These are phyloP conservation scores for Saccharomycopsis crataegensis DNA, from an alignment of 1,139 yeast genomes.

Conservation along the genomic window DNA sequence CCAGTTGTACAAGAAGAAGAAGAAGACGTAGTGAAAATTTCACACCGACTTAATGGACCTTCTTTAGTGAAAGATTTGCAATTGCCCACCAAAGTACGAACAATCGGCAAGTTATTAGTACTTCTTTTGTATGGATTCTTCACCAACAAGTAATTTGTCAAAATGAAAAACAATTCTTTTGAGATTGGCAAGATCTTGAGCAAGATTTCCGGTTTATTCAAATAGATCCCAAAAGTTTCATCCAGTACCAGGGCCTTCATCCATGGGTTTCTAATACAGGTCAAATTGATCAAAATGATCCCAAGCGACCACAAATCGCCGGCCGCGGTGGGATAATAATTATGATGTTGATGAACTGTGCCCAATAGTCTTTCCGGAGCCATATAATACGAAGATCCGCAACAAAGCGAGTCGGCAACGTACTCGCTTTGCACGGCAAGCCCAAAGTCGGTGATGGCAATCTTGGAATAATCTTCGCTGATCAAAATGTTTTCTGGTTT, in stretches of 20 bases:
- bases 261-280: constrained; percentile 91
- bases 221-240: constrained; percentile 46
- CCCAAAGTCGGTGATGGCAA: constrained; percentile 80
- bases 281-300: constrained; percentile 67
- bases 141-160: constrained; percentile 45
- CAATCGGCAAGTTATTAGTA: constrained; percentile 23
- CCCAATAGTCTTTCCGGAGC: constrained; percentile 72
- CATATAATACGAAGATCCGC: constrained; percentile 89
- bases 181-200: constrained; percentile 63
- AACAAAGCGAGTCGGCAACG: constrained; percentile 65
- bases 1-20: neutral
- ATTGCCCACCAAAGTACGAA: constrained; percentile 32
- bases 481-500: constrained; percentile 86
- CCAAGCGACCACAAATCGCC: constrained; percentile 91
- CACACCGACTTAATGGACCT: constrained; percentile 10
- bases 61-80: constrained; percentile 30
- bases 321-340: constrained; percentile 50
- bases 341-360: constrained; percentile 14
- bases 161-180: constrained; percentile 46
- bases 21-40: neutral
- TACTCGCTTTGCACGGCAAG: constrained; percentile 56
- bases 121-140: constrained; percentile 62
- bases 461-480: constrained; percentile 48
- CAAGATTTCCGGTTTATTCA: constrained; percentile 45
- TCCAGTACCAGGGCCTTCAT: constrained; percentile 61